Conservation (phyloP, 2,329 filamentous ascomycete species). For the Venturia asperata region DNA sequence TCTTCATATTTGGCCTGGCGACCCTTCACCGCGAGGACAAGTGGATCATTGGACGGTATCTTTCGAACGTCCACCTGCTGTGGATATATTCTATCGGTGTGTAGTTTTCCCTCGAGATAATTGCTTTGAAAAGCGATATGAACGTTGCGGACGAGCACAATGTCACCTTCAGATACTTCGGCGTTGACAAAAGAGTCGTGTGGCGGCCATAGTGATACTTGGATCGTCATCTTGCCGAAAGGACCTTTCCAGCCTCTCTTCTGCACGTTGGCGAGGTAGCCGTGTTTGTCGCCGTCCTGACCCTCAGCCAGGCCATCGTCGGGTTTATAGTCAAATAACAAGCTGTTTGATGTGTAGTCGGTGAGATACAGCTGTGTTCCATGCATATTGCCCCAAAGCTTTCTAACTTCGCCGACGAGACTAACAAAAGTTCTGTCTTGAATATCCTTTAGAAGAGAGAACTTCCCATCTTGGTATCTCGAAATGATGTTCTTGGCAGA, state of each 20-base stretch:
- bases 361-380: slow-evolving; percentile 63
- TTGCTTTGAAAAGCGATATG: slow-evolving; percentile 52
- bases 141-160: slow-evolving; percentile 64
- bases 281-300: slow-evolving; percentile 48
- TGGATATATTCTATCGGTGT: slow-evolving; percentile 49
- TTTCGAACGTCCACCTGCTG: slow-evolving; percentile 53
- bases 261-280: slow-evolving; percentile 41
- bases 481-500: not conserved
- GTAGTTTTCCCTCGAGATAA: slow-evolving; percentile 65
- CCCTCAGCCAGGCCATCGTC: slow-evolving; percentile 26
- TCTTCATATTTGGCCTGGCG: slow-evolving; percentile 56
- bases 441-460: slow-evolving; percentile 58
- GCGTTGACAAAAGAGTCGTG: slow-evolving; percentile 55
- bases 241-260: slow-evolving; percentile 62
- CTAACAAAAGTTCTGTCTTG: slow-evolving; percentile 54
- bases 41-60: slow-evolving; percentile 40
- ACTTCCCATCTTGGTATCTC: slow-evolving; percentile 41
- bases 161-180: slow-evolving; percentile 51
- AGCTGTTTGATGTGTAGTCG: slow-evolving; percentile 69
- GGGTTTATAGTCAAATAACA: slow-evolving; percentile 52
- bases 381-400: slow-evolving; percentile 40
- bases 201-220: slow-evolving; percentile 62
- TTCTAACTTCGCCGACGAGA: slow-evolving; percentile 64
- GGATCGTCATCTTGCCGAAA: slow-evolving; percentile 62
- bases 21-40: slow-evolving; percentile 51